Evolutionary conservation across 2,329 filamentous ascomycete species (phyloP).

Genomic region (Neonectria ditissima): DNA sequence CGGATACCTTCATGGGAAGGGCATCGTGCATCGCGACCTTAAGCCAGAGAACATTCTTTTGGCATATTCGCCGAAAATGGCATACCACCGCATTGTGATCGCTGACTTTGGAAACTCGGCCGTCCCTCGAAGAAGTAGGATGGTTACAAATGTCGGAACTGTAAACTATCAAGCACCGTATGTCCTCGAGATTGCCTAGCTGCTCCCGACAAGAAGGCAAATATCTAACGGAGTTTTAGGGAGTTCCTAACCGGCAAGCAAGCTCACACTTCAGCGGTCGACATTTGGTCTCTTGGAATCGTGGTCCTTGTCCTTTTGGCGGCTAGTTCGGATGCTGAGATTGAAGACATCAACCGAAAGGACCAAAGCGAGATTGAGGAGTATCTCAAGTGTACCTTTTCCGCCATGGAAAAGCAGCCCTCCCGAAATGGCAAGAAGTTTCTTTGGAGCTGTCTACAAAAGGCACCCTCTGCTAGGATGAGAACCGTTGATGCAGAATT

Average conservation of each 20-base stretch:
- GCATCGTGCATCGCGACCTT: conserved; percentile 64
- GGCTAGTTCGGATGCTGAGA: conserved; percentile 32
- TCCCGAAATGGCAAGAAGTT: conserved; percentile 47
- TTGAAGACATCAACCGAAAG: conserved; percentile 45
- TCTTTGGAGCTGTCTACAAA: conserved; percentile 48
- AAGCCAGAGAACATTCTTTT: conserved; percentile 67
- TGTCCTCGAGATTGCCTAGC: conserved; percentile 37
- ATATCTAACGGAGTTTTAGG: conserved; percentile 46
- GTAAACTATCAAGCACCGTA: conserved; percentile 63
- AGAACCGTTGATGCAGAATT: conserved; percentile 43
- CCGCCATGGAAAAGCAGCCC: conserved; percentile 26
- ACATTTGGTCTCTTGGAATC: conserved; percentile 66
- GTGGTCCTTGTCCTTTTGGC: conserved; percentile 54
- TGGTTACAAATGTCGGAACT: conserved; percentile 61
- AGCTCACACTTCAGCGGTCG: conserved; percentile 54
- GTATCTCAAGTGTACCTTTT: conserved; percentile 33
- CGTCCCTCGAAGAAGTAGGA: conserved; percentile 54
- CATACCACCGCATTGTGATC: conserved; percentile 60
- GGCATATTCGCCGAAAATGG: conserved; percentile 57
- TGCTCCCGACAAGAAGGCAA: background rate
- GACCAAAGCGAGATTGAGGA: conserved; percentile 42
- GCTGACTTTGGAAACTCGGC: conserved; percentile 66
- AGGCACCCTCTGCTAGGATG: conserved; percentile 43
- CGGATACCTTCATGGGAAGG: conserved; percentile 61
- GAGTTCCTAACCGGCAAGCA: conserved; percentile 49